These are phyloP conservation scores for Podospora pseudocomata DNA, from an alignment of 495 filamentous ascomycete genomes.

Conservation along the genomic window DNA sequence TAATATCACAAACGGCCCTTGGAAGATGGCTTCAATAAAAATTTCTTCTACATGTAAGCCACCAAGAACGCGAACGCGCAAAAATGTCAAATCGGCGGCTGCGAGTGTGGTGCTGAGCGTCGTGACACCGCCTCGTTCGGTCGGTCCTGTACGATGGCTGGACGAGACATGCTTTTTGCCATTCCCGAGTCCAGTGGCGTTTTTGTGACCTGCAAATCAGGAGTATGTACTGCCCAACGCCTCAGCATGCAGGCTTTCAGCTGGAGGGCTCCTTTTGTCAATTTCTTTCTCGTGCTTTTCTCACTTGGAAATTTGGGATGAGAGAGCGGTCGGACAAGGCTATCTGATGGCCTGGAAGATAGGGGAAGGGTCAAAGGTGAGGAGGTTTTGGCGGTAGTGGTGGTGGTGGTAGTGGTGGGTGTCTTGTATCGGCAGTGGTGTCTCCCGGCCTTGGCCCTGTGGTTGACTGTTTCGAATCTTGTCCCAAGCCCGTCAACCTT, in stretches of 20 bases:
- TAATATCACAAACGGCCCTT: background rate
- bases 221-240: background rate
- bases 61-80: background rate
- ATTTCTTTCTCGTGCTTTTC: background rate
- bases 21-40: background rate
- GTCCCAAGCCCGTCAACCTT: background rate
- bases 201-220: background rate
- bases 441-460: background rate
- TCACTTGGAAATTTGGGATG: background rate
- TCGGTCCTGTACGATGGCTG: background rate
- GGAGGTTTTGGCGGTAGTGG: background rate
- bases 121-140: background rate
- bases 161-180: background rate
- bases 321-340: background rate
- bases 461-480: slow-evolving; percentile 4
- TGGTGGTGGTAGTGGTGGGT: background rate
- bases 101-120: background rate
- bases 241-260: background rate
- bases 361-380: background rate
- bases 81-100: slow-evolving; percentile 2
- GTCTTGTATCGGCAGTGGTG: background rate
- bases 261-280: background rate
- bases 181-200: background rate
- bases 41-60: background rate
- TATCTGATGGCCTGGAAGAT: background rate